phyloP scores from a whole-genome alignment of 2,329 filamentous ascomycete genomes.

The Epichloe coenophiala region DNA sequence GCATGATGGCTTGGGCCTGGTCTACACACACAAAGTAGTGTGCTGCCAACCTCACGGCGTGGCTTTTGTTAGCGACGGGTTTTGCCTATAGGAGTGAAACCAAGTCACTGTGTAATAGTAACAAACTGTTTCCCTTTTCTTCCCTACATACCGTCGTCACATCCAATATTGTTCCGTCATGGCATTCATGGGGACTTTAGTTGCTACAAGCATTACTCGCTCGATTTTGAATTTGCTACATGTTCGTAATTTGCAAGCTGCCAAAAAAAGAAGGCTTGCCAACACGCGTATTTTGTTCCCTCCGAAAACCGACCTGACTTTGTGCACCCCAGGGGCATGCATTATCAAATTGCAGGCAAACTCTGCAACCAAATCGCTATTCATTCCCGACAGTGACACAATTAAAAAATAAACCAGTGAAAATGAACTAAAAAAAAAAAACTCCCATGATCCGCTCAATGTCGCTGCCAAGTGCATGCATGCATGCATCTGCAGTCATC shows the following conservation, averaged over 20 bases:
- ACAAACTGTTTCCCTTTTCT: background rate
- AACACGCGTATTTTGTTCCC: background rate
- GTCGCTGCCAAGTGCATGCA: background rate
- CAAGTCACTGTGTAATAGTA: background rate
- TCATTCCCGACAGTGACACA: constrained; percentile 3
- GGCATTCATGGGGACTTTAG: background rate
- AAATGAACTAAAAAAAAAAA: constrained; percentile 1
- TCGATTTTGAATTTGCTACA: background rate
- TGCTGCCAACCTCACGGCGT: too few relatives aligned
- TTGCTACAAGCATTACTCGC: background rate
- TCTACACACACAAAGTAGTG: too few relatives aligned
- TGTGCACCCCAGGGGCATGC: background rate
- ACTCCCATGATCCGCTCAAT: constrained; percentile 9
- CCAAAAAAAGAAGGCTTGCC: background rate
- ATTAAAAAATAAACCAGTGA: constrained; percentile 1
- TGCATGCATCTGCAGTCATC: background rate
- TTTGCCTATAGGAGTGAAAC: background rate
- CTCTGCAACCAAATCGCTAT: constrained; percentile 7
- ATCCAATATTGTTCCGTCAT: background rate
- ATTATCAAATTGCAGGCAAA: constrained; percentile 6
- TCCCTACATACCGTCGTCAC: background rate
- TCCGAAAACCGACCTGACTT: background rate
- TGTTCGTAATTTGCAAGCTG: background rate
- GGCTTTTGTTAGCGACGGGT: too few relatives aligned
- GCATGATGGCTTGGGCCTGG: too few relatives aligned